phyloP scores from a whole-genome alignment of 192 early-diverging fungal species.

The Obelidium mucronatum region DNA sequence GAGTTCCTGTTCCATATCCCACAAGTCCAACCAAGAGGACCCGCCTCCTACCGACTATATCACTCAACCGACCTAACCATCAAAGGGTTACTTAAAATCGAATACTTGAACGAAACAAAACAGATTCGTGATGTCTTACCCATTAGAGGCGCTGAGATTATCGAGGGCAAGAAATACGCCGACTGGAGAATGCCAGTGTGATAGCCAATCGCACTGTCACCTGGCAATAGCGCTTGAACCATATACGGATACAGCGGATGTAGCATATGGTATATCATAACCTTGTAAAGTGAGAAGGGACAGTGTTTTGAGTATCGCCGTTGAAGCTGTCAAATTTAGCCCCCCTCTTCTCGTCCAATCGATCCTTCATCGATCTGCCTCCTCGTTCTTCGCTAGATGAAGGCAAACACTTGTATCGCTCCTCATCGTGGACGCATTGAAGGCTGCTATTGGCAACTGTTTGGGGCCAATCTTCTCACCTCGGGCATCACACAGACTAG shows the following conservation, averaged over 20 bases:
- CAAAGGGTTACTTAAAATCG: background rate
- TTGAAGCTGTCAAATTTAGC: no score
- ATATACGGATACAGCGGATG: constrained; percentile 52
- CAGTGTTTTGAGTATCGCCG: background rate
- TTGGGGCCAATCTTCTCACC: no score
- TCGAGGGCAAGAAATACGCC: constrained; percentile 46
- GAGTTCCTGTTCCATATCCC: constrained; percentile 42
- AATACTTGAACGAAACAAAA: background rate
- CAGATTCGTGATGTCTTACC: constrained; percentile 27
- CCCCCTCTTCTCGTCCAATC: no score
- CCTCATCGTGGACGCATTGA: no score
- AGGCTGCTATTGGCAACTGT: no score
- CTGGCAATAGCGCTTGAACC: constrained; percentile 8
- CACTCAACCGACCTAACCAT: constrained; percentile 12
- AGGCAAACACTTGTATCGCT: no score
- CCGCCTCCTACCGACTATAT: constrained; percentile 33
- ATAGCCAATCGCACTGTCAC: constrained; percentile 20
- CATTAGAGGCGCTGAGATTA: constrained; percentile 41
- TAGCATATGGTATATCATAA: constrained; percentile 48
- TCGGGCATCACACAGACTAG: constrained; percentile 34
- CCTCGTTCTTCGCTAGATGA: no score
- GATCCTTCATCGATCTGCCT: no score
- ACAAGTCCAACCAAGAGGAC: constrained; percentile 39
- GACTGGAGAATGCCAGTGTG: constrained; percentile 40
- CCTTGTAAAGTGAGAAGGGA: background rate